Evolutionary conservation across 768 basidiomycete genomes (phyloP).

Genomic region (Rhizopogon salebrosus): DNA sequence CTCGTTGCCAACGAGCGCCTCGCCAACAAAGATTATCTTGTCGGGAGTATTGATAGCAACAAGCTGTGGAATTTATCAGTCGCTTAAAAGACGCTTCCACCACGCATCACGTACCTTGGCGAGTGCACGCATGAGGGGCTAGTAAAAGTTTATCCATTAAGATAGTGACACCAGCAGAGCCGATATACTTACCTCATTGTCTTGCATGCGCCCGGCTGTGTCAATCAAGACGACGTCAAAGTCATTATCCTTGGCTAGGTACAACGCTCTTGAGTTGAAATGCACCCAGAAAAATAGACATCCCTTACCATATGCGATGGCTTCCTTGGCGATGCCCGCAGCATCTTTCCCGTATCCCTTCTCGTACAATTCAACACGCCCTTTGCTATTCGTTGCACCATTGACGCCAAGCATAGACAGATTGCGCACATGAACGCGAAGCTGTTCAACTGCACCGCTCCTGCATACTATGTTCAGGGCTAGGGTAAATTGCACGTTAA

Average conservation of each 20-base stretch:
- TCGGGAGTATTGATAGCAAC: conserved; percentile 93
- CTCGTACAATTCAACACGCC: conserved; percentile 89
- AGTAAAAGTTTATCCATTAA: conserved; percentile 7
- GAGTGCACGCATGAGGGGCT: conserved; percentile 97
- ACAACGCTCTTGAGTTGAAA: conserved; percentile 1
- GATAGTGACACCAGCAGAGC: background rate
- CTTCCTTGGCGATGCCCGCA: conserved; percentile 96
- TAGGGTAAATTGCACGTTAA: background rate
- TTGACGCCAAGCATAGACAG: conserved; percentile 77
- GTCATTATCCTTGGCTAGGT: conserved; percentile 73
- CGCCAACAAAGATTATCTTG: conserved; percentile 97
- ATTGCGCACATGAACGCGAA: conserved; percentile 94
- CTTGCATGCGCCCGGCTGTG: conserved; percentile 98
- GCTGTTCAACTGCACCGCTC: conserved; percentile 96
- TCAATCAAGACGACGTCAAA: conserved; percentile 98
- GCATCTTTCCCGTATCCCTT: conserved; percentile 98
- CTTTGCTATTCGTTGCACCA: conserved; percentile 62
- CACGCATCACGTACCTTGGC: conserved; percentile 60
- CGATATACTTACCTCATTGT: conserved; percentile 73
- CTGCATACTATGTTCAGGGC: conserved; percentile 29
- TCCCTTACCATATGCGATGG: conserved; percentile 76
- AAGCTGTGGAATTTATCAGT: conserved; percentile 42
- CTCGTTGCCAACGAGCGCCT: conserved; percentile 97
- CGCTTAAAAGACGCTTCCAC: background rate
- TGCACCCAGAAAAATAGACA: conserved; percentile 1